phyloP scores from a whole-genome alignment of 2,329 filamentous ascomycete species.

The Phyllosticta citriasiana region DNA sequence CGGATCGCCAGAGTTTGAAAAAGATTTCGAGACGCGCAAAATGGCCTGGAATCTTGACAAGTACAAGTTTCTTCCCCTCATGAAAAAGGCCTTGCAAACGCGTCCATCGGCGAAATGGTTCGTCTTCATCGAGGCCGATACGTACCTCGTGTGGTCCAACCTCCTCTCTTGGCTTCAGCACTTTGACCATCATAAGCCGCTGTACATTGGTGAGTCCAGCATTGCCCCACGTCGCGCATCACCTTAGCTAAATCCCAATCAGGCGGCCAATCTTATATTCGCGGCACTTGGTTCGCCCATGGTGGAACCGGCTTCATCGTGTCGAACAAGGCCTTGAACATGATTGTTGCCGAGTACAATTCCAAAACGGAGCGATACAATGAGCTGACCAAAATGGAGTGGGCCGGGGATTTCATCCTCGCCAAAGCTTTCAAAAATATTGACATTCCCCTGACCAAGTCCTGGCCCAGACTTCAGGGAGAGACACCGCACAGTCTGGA shows the following conservation, averaged over 20 bases:
- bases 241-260: slow-evolving; percentile 14
- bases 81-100: slow-evolving; percentile 25
- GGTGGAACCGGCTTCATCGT: slow-evolving; percentile 34
- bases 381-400: slow-evolving; percentile 25
- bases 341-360: slow-evolving; percentile 14
- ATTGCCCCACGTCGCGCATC: slow-evolving; percentile 25
- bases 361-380: slow-evolving; percentile 18
- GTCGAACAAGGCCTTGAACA: slow-evolving; percentile 30
- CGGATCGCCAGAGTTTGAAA: slow-evolving; percentile 29
- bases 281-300: slow-evolving; percentile 30
- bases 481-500: slow-evolving; percentile 34
- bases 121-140: slow-evolving; percentile 50
- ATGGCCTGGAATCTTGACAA: slow-evolving; percentile 28
- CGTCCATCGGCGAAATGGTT: slow-evolving; percentile 45
- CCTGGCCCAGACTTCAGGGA: slow-evolving; percentile 37
- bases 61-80: slow-evolving; percentile 29
- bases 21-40: slow-evolving; percentile 21
- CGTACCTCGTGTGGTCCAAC: slow-evolving; percentile 45
- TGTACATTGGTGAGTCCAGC: slow-evolving; percentile 44
- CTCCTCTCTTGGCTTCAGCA: slow-evolving; percentile 43
- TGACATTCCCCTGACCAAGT: slow-evolving; percentile 25
- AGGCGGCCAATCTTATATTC: slow-evolving; percentile 23
- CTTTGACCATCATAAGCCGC: slow-evolving; percentile 38
- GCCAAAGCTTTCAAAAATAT: slow-evolving; percentile 29
- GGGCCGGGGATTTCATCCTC: slow-evolving; percentile 31